phyloP scores from a whole-genome alignment of 345 rosid genomes.

The Adansonia digitata region DNA sequence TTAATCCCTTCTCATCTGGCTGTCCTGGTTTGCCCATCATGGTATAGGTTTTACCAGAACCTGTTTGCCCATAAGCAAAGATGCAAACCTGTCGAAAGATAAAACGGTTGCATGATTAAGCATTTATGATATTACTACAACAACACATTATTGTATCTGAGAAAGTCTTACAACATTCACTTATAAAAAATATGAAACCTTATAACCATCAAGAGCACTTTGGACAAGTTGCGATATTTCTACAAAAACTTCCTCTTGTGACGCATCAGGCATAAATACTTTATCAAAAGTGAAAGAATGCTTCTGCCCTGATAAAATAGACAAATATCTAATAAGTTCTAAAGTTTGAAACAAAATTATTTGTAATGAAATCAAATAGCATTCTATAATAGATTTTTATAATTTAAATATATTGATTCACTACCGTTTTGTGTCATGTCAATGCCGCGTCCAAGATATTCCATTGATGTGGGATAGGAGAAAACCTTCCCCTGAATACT shows the following conservation, averaged over 20 bases:
- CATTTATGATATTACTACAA: not conserved
- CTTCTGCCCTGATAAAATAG: slow-evolving; percentile 61
- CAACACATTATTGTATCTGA: not conserved
- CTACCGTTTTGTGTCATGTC: slow-evolving; percentile 78
- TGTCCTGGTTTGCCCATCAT: slow-evolving; percentile 96
- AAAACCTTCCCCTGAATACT: slow-evolving; percentile 48
- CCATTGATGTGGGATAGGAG: slow-evolving; percentile 68
- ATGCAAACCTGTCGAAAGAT: slow-evolving; percentile 67
- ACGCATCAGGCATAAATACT: slow-evolving; percentile 66
- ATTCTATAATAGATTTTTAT: not conserved
- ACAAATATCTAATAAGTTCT: slow-evolving; percentile 10
- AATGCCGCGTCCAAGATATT: slow-evolving; percentile 70
- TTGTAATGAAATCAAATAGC: not conserved
- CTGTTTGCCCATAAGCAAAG: slow-evolving; percentile 98
- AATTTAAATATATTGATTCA: not conserved
- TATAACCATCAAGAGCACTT: slow-evolving; percentile 98
- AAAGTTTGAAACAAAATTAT: not conserved
- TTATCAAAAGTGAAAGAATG: slow-evolving; percentile 81
- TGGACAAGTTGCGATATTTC: slow-evolving; percentile 98
- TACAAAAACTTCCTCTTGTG: slow-evolving; percentile 82
- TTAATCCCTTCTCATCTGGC: slow-evolving; percentile 66
- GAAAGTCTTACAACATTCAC: not conserved
- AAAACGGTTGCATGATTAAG: slow-evolving; percentile 6
- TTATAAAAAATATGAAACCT: slow-evolving; percentile 37
- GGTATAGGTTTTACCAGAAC: slow-evolving; percentile 92